Evolutionary conservation across 1,284 basidiomycete genomes (phyloP).

Genomic region (Pseudozyma tsukubaensis): DNA sequence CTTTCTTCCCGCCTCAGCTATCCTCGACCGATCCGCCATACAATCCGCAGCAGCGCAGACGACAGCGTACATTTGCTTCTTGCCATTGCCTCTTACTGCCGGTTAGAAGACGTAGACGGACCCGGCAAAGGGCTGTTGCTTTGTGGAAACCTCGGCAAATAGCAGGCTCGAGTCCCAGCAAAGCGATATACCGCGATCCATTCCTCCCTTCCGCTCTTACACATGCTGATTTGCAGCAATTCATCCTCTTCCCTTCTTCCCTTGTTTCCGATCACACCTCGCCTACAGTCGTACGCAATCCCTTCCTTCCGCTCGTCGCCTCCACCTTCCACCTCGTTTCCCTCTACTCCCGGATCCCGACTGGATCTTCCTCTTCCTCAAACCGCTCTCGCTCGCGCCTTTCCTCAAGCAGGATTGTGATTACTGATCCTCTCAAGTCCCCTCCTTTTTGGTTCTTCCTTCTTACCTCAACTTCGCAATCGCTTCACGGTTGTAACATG

Average conservation of each 20-base stretch:
- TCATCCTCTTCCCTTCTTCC: slow-evolving; percentile 13
- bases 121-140: too few relatives aligned
- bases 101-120: too few relatives aligned
- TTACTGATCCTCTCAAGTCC: slow-evolving; percentile 42
- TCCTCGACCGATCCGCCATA: too few relatives aligned
- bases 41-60: too few relatives aligned
- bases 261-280: neutral
- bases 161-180: neutral
- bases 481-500: slow-evolving; percentile 31
- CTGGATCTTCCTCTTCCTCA: slow-evolving; percentile 14
- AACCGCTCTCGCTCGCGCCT: slow-evolving; percentile 20
- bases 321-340: slow-evolving; percentile 6
- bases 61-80: neutral
- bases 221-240: slow-evolving; percentile 25
- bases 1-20: neutral
- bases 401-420: slow-evolving; percentile 30
- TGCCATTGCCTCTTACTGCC: too few relatives aligned
- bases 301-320: slow-evolving; percentile 1
- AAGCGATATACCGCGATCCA: neutral
- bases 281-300: slow-evolving; percentile 46
- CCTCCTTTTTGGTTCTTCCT: slow-evolving; percentile 18
- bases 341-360: slow-evolving; percentile 12
- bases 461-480: slow-evolving; percentile 9
- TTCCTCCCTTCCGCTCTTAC: slow-evolving; percentile 13
- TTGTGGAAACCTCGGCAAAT: too few relatives aligned